These are phyloP conservation scores for Bipolaris cookei DNA, from an alignment of 2,329 filamentous ascomycete species.

Conservation along the genomic window DNA sequence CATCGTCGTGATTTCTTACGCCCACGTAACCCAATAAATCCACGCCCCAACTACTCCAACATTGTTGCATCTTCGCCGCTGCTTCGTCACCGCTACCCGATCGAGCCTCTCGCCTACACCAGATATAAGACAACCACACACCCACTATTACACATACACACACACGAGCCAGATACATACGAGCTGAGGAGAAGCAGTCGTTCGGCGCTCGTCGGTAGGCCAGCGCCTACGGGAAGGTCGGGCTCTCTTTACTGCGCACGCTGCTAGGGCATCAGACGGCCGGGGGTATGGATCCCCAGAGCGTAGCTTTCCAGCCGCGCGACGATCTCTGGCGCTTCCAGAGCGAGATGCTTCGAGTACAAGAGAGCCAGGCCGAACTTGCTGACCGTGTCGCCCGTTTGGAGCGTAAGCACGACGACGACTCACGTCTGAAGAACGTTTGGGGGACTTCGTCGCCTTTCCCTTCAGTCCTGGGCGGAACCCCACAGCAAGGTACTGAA, in stretches of 20 bases:
- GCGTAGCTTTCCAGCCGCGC: slow-evolving; percentile 65
- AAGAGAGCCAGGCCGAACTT: slow-evolving; percentile 66
- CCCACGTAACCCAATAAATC: neutral
- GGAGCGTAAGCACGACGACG: slow-evolving; percentile 68
- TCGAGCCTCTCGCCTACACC: slow-evolving; percentile 3
- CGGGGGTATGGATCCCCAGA: slow-evolving; percentile 67
- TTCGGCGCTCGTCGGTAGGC: slow-evolving; percentile 20
- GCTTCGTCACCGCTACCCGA: neutral
- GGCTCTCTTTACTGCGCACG: slow-evolving; percentile 32
- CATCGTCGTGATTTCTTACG: neutral
- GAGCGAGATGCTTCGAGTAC: slow-evolving; percentile 66
- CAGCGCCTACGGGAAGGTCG: slow-evolving; percentile 20
- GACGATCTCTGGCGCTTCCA: slow-evolving; percentile 71
- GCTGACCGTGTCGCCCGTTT: slow-evolving; percentile 65
- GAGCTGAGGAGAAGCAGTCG: slow-evolving; percentile 18
- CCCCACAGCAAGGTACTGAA: slow-evolving; percentile 80
- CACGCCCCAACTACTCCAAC: neutral
- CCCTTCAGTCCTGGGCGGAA: slow-evolving; percentile 80
- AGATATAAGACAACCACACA: neutral
- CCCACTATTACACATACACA: neutral
- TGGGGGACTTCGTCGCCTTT: slow-evolving; percentile 89
- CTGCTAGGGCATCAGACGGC: slow-evolving; percentile 41
- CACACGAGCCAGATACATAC: neutral
- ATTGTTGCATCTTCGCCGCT: neutral
- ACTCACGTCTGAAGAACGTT: slow-evolving; percentile 75